These are phyloP conservation scores for Hypsizygus ulmarius DNA, from an alignment of 1,284 basidiomycete species.

Conservation along the genomic window DNA sequence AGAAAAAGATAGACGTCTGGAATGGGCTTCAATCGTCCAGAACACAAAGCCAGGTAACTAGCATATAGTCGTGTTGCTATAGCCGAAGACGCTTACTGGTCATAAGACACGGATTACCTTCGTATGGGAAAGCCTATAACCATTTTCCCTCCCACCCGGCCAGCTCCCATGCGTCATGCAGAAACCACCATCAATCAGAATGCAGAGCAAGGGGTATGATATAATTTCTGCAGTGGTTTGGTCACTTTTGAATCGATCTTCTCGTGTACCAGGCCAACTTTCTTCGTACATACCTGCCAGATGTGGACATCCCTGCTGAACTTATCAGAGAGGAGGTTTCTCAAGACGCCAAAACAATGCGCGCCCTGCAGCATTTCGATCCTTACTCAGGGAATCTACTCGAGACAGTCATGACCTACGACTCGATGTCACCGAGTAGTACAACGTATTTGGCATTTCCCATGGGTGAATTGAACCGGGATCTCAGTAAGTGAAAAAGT, in stretches of 20 bases:
- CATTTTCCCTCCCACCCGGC: conserved; percentile 57
- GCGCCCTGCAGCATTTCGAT: conserved; percentile 45
- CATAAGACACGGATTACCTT: conserved; percentile 12
- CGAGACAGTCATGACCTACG: conserved; percentile 35
- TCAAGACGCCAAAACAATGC: conserved; percentile 38
- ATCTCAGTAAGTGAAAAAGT: conserved; percentile 51
- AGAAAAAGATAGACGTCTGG: conserved; percentile 39
- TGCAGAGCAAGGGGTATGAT: conserved; percentile 61
- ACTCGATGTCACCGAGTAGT: conserved; percentile 22
- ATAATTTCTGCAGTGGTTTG: background rate
- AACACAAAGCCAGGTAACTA: conserved; percentile 20
- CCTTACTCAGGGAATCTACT: conserved; percentile 54
- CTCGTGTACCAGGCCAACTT: conserved; percentile 54
- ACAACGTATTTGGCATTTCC: conserved; percentile 51
- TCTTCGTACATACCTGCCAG: conserved; percentile 64
- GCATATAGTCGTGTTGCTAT: background rate
- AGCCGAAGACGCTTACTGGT: background rate
- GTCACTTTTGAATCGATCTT: conserved; percentile 1
- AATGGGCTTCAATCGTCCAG: conserved; percentile 51
- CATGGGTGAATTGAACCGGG: conserved; percentile 52
- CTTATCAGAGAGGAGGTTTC: conserved; percentile 55
- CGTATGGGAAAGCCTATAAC: conserved; percentile 32
- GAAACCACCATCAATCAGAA: conserved; percentile 40
- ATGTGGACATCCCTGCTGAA: conserved; percentile 65
- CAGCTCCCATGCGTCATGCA: conserved; percentile 29